Evolutionary conservation across 1,139 yeast genomes (phyloP), one percentile per base, ranked within the genome.

Genomic region (Saccharomycopsis hybrid): DNA sequence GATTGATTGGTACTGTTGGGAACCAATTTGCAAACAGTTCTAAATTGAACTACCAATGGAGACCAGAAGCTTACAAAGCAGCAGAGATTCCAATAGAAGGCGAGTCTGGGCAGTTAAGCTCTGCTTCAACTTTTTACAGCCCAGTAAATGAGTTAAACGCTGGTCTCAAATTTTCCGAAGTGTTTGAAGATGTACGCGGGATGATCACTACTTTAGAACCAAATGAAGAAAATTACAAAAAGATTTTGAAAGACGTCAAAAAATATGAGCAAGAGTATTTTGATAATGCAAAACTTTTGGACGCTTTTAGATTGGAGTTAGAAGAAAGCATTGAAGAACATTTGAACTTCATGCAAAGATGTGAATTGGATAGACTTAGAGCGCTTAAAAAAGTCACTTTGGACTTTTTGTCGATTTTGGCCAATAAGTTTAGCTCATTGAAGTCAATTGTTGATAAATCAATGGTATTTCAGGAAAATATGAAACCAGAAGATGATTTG

Each of bases 31-130:
- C 85, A 49, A 87, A 87, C 64, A 82, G 90, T 28, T 79, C 90
- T 1, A 86, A 82, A 53, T 79, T 83, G 63, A 75, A 71, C 59
- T 88, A 87, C 62, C 96, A 88, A 64, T 88, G 96, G 96, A 82
- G 81, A 55, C 80, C 82, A 7, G 65, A 73, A 55, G 86, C 86
- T 0, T 85, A 79, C 62, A 80, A 76, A 54, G 69, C 78, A 40
- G 82, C 89, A 1, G 78, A 77, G 25, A 52, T 76, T 28, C 59
- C 64, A 7, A 53, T 51, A 11, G 56, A 56, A 35, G 41, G 18
- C 11, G 37, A 44, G 27, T n/a, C 28, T 13, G 51, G 42, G 18
- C 7, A 33, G 8, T 8, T 43, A n/a, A 27, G 35, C 27, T 7
- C 39, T 3, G 7, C 41, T n/a, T 32, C 47, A 24, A 43, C 55